phyloP scores from a whole-genome alignment of 2,329 filamentous ascomycete species.

The Talaromyces islandicus region DNA sequence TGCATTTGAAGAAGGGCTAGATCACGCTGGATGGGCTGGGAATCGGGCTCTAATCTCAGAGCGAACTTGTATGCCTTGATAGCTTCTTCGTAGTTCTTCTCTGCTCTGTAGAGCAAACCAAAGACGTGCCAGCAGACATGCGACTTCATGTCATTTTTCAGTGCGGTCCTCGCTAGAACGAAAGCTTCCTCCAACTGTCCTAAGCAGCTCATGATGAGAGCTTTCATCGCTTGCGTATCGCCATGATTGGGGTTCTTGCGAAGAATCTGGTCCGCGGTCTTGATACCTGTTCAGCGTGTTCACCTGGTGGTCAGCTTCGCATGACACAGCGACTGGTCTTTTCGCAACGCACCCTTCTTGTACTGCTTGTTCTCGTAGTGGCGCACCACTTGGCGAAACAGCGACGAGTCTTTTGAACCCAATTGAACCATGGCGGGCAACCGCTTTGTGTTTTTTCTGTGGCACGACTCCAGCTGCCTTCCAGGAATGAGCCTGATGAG shows the following conservation, averaged over 20 bases:
- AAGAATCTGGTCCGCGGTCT: constrained; percentile 92
- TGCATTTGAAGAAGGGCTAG: constrained; percentile 89
- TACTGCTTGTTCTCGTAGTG: constrained; percentile 98
- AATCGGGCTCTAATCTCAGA: constrained; percentile 87
- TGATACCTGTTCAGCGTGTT: constrained; percentile 58
- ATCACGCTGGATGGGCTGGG: constrained; percentile 87
- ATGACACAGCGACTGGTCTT: neutral
- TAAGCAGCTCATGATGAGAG: constrained; percentile 87
- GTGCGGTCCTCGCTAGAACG: constrained; percentile 79
- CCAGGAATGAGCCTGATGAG: constrained; percentile 15
- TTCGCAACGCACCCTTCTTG: constrained; percentile 61
- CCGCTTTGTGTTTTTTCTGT: constrained; percentile 15
- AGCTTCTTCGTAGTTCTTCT: constrained; percentile 97
- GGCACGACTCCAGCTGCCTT: constrained; percentile 16
- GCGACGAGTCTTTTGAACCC: constrained; percentile 78
- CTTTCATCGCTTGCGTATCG: constrained; percentile 98
- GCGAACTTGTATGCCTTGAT: constrained; percentile 99
- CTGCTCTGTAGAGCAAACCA: constrained; percentile 82
- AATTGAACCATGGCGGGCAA: constrained; percentile 39
- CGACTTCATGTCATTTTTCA: constrained; percentile 96
- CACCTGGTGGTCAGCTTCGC: constrained; percentile 1
- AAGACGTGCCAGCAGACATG: constrained; percentile 99
- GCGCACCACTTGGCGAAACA: constrained; percentile 92
- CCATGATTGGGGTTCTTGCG: constrained; percentile 94
- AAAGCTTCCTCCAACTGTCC: constrained; percentile 94